Evolutionary conservation across 2,329 filamentous ascomycete genomes (phyloP).

Genomic region (Pseudogymnoascus sp.): DNA sequence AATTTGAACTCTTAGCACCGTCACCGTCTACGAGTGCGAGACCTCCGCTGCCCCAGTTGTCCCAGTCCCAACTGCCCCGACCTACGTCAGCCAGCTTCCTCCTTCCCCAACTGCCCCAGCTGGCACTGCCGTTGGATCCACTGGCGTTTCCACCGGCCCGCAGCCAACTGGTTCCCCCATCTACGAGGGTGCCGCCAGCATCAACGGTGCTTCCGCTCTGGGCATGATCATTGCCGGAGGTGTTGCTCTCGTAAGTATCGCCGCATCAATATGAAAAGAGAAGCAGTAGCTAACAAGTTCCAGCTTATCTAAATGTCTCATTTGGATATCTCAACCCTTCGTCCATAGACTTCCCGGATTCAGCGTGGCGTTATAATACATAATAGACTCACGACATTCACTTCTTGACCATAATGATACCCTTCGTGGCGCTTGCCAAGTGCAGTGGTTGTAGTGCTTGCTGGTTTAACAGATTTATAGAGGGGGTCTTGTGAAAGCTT

Average conservation of each 20-base stretch:
- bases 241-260: conserved; percentile 29
- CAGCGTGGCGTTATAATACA: conserved; percentile 11
- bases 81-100: conserved; percentile 12
- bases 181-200: conserved; percentile 26
- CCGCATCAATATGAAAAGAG: neutral
- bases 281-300: neutral
- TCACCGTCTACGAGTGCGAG: conserved; percentile 25
- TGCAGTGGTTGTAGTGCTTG: conserved; percentile 10
- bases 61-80: conserved; percentile 13
- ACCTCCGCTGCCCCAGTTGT: conserved; percentile 18
- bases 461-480: conserved; percentile 6
- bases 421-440: conserved; percentile 9
- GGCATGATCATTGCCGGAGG: conserved; percentile 30
- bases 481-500: neutral
- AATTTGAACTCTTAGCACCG: conserved; percentile 21
- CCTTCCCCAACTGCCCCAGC: conserved; percentile 15
- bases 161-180: conserved; percentile 26
- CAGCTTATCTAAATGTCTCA: conserved; percentile 11
- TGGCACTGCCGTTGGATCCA: conserved; percentile 17
- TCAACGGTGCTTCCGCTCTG: conserved; percentile 27
- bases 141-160: conserved; percentile 21
- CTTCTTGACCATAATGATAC: conserved; percentile 10
- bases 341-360: conserved; percentile 11
- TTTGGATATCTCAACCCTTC: conserved; percentile 6
- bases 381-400: conserved; percentile 12